Percentiles rank a stretch among this genome's conserved stretches.
Evolutionary conservation across 352 stramenopile species (phyloP).

Genomic region (Phytophthora idaei): DNA sequence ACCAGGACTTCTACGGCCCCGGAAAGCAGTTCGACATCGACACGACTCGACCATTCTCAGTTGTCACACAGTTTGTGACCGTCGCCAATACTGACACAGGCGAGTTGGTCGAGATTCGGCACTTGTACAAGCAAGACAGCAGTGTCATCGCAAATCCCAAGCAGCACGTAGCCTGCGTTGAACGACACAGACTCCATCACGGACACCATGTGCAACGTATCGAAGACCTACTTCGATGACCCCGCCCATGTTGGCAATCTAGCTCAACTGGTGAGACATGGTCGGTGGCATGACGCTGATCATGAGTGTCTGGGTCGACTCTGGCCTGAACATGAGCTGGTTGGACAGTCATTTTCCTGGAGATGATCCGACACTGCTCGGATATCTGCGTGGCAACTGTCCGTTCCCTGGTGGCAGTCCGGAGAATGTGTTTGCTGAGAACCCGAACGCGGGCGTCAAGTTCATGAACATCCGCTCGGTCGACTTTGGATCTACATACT

Average conservation of each 20-base stretch:
- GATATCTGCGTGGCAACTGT: constrained; percentile 51
- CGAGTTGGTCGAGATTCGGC: constrained; percentile 59
- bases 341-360: constrained; percentile 52
- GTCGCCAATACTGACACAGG: constrained; percentile 46
- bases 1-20: constrained; percentile 55
- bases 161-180: constrained; percentile 26
- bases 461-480: constrained; percentile 66
- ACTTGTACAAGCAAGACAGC: constrained; percentile 58
- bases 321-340: constrained; percentile 55
- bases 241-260: constrained; percentile 41
- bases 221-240: constrained; percentile 55
- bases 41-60: constrained; percentile 52
- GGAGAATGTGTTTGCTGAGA: constrained; percentile 36
- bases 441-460: constrained; percentile 52
- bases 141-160: constrained; percentile 33
- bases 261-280: constrained; percentile 40
- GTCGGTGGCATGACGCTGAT: constrained; percentile 53
- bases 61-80: constrained; percentile 69
- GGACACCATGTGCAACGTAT: constrained; percentile 41
- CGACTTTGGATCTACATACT: constrained; percentile 54
- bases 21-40: constrained; percentile 51
- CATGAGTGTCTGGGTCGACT: constrained; percentile 68
- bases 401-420: constrained; percentile 42
- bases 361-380: constrained; percentile 34
- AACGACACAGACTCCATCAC: constrained; percentile 40